These are phyloP conservation scores for Neolentinus lepideus DNA, from an alignment of 1,284 basidiomycete genomes.

Conservation along the genomic window DNA sequence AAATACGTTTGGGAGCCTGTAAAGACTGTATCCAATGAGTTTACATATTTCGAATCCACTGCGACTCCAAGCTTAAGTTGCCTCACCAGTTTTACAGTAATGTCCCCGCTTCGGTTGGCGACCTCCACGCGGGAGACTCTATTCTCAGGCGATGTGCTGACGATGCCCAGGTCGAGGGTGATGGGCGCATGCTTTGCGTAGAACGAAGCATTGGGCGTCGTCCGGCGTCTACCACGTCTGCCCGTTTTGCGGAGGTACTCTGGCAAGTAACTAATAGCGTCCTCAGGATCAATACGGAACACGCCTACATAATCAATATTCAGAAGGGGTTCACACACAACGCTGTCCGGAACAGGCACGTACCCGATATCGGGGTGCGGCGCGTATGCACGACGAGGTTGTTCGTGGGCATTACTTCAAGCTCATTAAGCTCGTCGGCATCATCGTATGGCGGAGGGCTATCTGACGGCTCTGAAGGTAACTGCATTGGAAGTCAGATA, in stretches of 20 bases:
- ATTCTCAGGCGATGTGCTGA: background rate
- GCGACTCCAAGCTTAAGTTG: background rate
- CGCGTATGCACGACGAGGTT: background rate
- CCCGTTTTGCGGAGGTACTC: background rate
- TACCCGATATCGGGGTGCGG: background rate
- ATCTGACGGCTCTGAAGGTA: background rate
- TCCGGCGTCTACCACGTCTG: background rate
- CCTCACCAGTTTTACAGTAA: slow-evolving; percentile 19
- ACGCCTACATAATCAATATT: background rate
- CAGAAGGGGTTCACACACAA: no score
- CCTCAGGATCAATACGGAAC: background rate
- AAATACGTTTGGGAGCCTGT: slow-evolving; percentile 13
- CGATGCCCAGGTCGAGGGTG: background rate
- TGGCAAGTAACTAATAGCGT: background rate
- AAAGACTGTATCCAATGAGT: background rate
- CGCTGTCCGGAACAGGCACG: background rate
- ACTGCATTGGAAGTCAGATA: background rate
- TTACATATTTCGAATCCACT: background rate
- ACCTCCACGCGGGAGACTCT: slow-evolving; percentile 11
- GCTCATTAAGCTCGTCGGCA: background rate
- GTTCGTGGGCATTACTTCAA: background rate
- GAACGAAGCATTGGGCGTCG: background rate
- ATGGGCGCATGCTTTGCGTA: background rate
- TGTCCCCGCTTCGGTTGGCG: slow-evolving; percentile 15
- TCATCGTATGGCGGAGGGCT: background rate